Percentiles rank a stretch among this genome's conserved stretches.
phyloP scores from a whole-genome alignment of 2,329 filamentous ascomycete species.

The Juglanconis oblonga region DNA sequence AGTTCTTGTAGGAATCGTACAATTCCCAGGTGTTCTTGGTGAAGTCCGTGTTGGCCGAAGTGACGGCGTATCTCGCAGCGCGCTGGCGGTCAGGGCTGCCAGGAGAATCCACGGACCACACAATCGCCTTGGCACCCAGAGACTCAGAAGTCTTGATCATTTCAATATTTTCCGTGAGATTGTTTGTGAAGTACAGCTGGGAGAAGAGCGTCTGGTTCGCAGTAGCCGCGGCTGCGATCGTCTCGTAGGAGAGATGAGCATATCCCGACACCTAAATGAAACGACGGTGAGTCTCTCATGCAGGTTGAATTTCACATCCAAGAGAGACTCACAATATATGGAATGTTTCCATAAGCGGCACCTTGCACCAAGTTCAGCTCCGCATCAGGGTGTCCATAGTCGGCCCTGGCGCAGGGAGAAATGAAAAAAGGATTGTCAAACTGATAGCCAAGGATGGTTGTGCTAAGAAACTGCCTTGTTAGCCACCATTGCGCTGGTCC shows the following conservation, averaged over 20 bases:
- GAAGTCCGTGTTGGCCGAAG: constrained; percentile 27
- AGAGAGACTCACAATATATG: constrained; percentile 41
- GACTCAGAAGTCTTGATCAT: constrained; percentile 30
- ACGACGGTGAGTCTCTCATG: not conserved
- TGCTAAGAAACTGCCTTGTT: constrained; percentile 26
- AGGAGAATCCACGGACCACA: constrained; percentile 39
- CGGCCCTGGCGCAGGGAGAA: constrained; percentile 44
- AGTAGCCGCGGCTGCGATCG: constrained; percentile 32
- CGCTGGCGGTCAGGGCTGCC: constrained; percentile 38
- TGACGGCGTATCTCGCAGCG: constrained; percentile 36
- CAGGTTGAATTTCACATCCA: not conserved
- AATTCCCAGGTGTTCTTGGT: constrained; percentile 29
- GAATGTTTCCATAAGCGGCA: constrained; percentile 44
- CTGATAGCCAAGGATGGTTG: constrained; percentile 50
- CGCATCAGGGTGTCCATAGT: constrained; percentile 41
- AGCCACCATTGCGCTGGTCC: constrained; percentile 2
- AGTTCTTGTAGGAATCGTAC: constrained; percentile 33
- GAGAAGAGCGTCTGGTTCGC: constrained; percentile 35
- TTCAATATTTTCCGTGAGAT: constrained; percentile 31
- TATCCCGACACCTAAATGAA: constrained; percentile 30
- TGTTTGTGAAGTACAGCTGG: constrained; percentile 31
- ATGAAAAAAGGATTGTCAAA: constrained; percentile 56
- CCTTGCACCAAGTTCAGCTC: constrained; percentile 50
- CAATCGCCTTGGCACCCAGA: constrained; percentile 33
- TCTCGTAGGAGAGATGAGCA: constrained; percentile 32